phyloP scores from a whole-genome alignment of 2,329 filamentous ascomycete genomes.

The Hypoxylon rubiginosum region DNA sequence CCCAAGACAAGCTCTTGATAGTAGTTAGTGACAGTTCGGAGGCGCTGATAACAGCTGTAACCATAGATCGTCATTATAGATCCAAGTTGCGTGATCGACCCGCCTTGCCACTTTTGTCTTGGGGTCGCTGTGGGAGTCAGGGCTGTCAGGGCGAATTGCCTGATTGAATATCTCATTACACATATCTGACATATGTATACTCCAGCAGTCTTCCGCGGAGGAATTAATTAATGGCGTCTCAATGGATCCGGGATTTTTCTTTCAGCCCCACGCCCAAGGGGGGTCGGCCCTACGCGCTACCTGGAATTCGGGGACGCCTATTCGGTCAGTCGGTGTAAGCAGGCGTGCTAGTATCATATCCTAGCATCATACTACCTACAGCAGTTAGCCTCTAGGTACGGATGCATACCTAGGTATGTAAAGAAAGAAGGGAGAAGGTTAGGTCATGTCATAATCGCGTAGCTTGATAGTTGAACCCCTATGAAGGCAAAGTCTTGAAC shows the following conservation, averaged over 20 bases:
- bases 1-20: neutral
- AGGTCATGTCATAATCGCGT: neutral
- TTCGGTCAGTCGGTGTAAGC: slow-evolving; percentile 2
- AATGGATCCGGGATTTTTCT: neutral
- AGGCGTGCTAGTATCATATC: neutral
- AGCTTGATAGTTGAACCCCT: too few relatives aligned
- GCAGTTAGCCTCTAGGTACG: neutral
- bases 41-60: slow-evolving; percentile 5
- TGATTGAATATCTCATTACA: neutral
- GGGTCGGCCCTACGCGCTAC: neutral
- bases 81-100: slow-evolving; percentile 34
- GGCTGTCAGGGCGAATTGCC: neutral
- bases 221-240: slow-evolving; percentile 5
- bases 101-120: slow-evolving; percentile 19
- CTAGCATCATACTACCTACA: neutral
- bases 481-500: neutral
- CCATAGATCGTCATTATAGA: slow-evolving; percentile 31
- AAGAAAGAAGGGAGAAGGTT: neutral
- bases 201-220: slow-evolving; percentile 1
- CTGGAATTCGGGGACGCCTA: neutral
- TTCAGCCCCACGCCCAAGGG: neutral
- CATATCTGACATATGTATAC: neutral
- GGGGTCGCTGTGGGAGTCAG: slow-evolving; percentile 6
- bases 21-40: neutral
- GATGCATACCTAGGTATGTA: neutral